Evolutionary conservation across 202 grass and related monocot genomes (phyloP), one percentile per base, ranked within the genome.

Genomic region (Bolboschoenoplectus hybrid): DNA sequence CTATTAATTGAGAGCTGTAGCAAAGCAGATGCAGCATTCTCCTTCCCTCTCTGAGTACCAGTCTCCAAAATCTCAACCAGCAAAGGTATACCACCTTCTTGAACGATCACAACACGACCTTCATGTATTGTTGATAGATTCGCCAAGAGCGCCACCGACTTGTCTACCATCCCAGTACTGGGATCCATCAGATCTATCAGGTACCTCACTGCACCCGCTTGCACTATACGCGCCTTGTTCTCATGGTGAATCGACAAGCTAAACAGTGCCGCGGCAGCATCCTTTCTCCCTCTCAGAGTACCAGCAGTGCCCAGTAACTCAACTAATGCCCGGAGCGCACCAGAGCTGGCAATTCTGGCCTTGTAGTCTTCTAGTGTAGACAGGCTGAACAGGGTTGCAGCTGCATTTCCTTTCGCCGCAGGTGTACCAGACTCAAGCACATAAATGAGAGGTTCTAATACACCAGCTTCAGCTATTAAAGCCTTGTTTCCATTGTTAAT

Each of bases 401-500:
- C 92, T 0, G 93, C 93, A 84, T 97, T 97, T 87, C 93, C 91
- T 84, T 92, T 88, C 1, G 89, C 91, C 79, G 86, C 89, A 9
- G 90, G 82, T 11, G 81, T 95, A 43, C 93, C 95, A n/a, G 79
- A 93, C 57, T 71, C 91, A 9, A 98, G 81, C 45, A 92, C 86
- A 38, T 95, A 89, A 14, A 98, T 95, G 50, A 95, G 93, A 26
- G 86, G 40, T 17, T 93, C 91, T 58, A 95, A 82, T 3, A 90
- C 91, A 13, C 89, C 91, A 26, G 84, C 89, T 83, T 89, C 87
- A 20, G 88, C 83, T 78, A 98, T 97, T 60, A 93, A 63, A 50
- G 74, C 57, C 87, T 98, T 98, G 86, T 91, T 98, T 71, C 76
- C 67, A 81, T 98, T 91, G 46, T 98, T 90, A n/a, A 98, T 95